Conservation (phyloP, 169 alveolate species). For the Cystoisospora suis region DNA sequence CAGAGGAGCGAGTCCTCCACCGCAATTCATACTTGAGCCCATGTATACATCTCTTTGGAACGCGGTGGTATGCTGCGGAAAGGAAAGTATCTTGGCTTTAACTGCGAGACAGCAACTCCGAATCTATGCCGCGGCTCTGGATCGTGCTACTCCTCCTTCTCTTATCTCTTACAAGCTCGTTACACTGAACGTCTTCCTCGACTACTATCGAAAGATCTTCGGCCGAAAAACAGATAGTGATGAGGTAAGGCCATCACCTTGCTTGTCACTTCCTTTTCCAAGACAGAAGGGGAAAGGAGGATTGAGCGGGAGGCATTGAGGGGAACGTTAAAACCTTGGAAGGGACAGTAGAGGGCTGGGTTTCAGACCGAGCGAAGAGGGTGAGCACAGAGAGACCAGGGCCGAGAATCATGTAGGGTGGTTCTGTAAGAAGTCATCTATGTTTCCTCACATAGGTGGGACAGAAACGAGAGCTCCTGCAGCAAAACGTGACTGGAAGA, state of each 20-base stretch:
- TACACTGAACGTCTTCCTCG: not conserved
- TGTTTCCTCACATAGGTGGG: too few relatives aligned
- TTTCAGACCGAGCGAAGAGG: too few relatives aligned
- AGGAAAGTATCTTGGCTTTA: conserved; percentile 70
- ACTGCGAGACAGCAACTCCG: conserved; percentile 74
- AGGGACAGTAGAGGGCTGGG: too few relatives aligned
- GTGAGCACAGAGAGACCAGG: too few relatives aligned
- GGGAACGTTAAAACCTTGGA: too few relatives aligned
- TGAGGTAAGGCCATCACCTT: conserved; percentile 7
- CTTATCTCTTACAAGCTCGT: not conserved
- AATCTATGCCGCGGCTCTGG: conserved; percentile 70
- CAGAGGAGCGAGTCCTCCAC: conserved; percentile 54
- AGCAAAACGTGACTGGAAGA: not conserved
- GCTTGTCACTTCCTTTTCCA: too few relatives aligned
- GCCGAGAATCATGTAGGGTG: too few relatives aligned
- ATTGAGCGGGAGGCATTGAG: too few relatives aligned
- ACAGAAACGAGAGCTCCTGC: too few relatives aligned
- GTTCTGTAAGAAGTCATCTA: too few relatives aligned
- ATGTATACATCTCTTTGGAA: conserved; percentile 77
- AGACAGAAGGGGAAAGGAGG: too few relatives aligned
- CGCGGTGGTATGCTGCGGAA: conserved; percentile 77
- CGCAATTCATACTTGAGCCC: conserved; percentile 71
- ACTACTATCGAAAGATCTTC: not conserved
- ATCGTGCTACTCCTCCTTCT: conserved; percentile 72
- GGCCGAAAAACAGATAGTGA: not conserved